Conservation (phyloP, 2,329 filamentous ascomycete species). For the Ophioceras dolichostomum region DNA sequence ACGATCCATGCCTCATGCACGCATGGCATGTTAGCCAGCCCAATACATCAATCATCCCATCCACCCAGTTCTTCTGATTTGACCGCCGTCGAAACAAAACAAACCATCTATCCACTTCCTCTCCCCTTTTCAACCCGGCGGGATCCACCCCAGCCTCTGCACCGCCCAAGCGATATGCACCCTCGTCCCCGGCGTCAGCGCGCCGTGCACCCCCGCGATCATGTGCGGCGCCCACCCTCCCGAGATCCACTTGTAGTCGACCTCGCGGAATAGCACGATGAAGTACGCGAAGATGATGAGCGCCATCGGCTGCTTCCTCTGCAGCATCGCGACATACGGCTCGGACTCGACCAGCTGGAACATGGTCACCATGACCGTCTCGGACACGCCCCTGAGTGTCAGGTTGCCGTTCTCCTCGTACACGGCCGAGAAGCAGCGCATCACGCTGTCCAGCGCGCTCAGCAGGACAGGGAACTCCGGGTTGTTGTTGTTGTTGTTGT, state of each 20-base stretch:
- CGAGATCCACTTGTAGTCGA: slow-evolving; percentile 2
- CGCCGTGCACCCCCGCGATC: neutral
- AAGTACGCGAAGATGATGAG: slow-evolving; percentile 2
- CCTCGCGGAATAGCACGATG: slow-evolving; percentile 1
- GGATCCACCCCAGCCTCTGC: slow-evolving; percentile 2
- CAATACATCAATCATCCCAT: no score
- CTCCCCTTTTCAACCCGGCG: neutral
- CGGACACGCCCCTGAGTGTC: neutral
- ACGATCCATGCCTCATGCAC: no score
- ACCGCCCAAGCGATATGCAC: slow-evolving; percentile 2
- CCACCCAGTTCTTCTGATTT: no score
- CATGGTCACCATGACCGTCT: neutral
- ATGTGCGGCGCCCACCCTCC: slow-evolving; percentile 1
- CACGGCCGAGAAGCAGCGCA: neutral
- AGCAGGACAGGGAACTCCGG: neutral
- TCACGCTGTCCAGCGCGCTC: neutral
- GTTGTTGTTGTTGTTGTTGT: no score
- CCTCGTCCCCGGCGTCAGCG: neutral
- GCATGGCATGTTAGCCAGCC: no score
- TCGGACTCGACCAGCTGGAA: neutral
- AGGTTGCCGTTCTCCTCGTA: neutral
- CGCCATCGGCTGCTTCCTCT: neutral
- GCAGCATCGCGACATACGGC: neutral
- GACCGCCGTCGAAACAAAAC: neutral
- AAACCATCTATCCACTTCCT: neutral